Evolutionary conservation across 2,329 filamentous ascomycete genomes (phyloP), one percentile per base, ranked within the genome.

Genomic region (Penicillium occitanis): DNA sequence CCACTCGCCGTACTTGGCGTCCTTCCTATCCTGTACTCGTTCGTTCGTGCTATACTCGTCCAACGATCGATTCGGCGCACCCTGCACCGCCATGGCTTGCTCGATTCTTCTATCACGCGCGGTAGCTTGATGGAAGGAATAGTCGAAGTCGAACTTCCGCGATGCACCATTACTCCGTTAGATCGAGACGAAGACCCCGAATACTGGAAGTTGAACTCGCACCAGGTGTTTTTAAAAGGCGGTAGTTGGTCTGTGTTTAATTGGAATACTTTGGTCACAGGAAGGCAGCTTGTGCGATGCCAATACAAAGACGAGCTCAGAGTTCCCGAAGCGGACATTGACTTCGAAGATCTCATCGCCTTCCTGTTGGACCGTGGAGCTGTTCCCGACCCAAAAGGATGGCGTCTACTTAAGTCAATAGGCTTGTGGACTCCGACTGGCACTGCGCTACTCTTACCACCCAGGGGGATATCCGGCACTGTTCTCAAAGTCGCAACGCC

Each of bases 1-100:
- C 87, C 87, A 1, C 77, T 89, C 19, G 86, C 84, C 1, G 81
- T 88, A 1, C 75, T 88, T 1, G 85, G 85, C 51, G 84, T 89
- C 25, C 79, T 89, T 5, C 88, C 88, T 0, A 90, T 90, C 61
- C 79, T 90, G 51, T 90, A 89, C 78, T 90, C 89, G 71, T 88
- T 85, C 22, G 78, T 86, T 63, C 81, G 84, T 30, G 88, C 86
- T 2, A 82, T 89, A 30, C 78, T 86, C 14, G 87, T 86, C 1
- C 79, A 88, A 1, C 86, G 86, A 46, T 84, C 84, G 58, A 87
- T 90, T 75, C 84, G 84, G 73, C 84, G 83, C 65, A 84, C 85
- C 76, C 82, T 90, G 3, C 77, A 83, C 17, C 82, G 82, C 64
- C 85, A 85, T 73, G 82, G 81, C n/a, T 77, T 74, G 51, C 71